Base-by-base conservation (phyloP, 345 rosid genomes). In the Balakata baccata region DNA sequence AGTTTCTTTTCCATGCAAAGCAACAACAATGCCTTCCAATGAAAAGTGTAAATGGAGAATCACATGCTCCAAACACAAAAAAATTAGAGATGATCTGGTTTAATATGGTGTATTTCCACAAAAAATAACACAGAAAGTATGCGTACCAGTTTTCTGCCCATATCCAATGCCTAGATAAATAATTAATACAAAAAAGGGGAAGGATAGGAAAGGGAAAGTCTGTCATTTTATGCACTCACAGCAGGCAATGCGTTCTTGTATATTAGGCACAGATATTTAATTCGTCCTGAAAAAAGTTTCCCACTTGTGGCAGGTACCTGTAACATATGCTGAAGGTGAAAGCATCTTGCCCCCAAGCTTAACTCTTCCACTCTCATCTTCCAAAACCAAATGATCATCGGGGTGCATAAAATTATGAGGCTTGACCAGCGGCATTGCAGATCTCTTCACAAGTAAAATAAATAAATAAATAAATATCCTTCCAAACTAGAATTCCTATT, bases 361-460 rank as follows among this genome's bases (percentile, higher is more conserved):
- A 70, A 93, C 98, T 83, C 99, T 87, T 45, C 97, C 98, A 74
- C 94, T 91, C 81, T 95, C 99, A 76, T 93, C 99, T 90, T 95
- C 97, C 79, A 95, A 75, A 70, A 91, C 79, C 81, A 95, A 75
- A 80, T 85, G 76, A 84, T 95, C 99, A 85, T 90, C 93, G 13
- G 84, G 84, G 71, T 91, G 92, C 86, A 91, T 68, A 81, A 92
- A 95, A 84, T 92, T 93, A 71, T 85, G 96, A 75, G 86, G 93
- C 82, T 85, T 91, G 63, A 88, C 94, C 68, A 90, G 87, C 25
- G 98, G 98, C 25, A 75, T 61, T 49, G 80, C 82, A 69, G 98
- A 87, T 78, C 99, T 91, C 99, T 93, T 89, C 70, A 80, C 62
- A 77, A 66, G 50, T 62, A 73, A 73, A 78, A 4, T 39, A 65